phyloP scores from a whole-genome alignment of 306 rosid species.

The Quercus cerris region DNA sequence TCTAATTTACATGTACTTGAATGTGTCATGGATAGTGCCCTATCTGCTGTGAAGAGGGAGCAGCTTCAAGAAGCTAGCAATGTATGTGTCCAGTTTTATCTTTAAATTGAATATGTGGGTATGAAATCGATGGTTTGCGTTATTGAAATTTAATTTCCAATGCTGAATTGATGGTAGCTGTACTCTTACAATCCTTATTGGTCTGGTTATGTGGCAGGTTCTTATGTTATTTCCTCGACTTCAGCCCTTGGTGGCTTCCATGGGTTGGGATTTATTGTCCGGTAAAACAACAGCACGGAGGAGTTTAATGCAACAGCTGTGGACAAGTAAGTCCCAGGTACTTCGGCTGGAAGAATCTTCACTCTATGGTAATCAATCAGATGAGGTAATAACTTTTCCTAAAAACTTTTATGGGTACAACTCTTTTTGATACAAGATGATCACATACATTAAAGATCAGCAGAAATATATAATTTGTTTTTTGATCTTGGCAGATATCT shows the following conservation, averaged over 20 bases:
- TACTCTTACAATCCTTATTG: slow-evolving; percentile 4
- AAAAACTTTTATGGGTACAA: slow-evolving; percentile 30
- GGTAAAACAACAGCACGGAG: slow-evolving; percentile 77
- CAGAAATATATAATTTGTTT: slow-evolving; percentile 21
- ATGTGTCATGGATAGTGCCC: slow-evolving; percentile 79
- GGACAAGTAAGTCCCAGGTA: slow-evolving; percentile 86
- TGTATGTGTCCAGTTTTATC: slow-evolving; percentile 59
- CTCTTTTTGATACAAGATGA: slow-evolving; percentile 29
- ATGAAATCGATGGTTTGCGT: slow-evolving; percentile 3
- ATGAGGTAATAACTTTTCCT: slow-evolving; percentile 62
- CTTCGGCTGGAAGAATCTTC: slow-evolving; percentile 81
- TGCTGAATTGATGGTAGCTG: slow-evolving; percentile 15
- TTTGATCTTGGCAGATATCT: slow-evolving; percentile 62
- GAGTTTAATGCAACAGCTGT: slow-evolving; percentile 83
- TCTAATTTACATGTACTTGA: slow-evolving; percentile 84
- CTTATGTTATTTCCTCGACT: slow-evolving; percentile 88
- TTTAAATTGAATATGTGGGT: slow-evolving; percentile 28
- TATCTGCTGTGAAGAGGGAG: slow-evolving; percentile 85
- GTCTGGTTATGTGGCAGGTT: slow-evolving; percentile 43
- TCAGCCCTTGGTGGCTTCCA: slow-evolving; percentile 86
- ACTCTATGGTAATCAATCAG: slow-evolving; percentile 65
- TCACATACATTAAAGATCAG: slow-evolving; percentile 10
- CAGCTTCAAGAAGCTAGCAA: slow-evolving; percentile 85
- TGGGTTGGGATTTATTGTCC: slow-evolving; percentile 96
- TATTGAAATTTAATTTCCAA: slow-evolving; percentile 17